Evolutionary conservation across 176 grass and related monocot genomes (phyloP).

Genomic region (Panicum miliaceum): DNA sequence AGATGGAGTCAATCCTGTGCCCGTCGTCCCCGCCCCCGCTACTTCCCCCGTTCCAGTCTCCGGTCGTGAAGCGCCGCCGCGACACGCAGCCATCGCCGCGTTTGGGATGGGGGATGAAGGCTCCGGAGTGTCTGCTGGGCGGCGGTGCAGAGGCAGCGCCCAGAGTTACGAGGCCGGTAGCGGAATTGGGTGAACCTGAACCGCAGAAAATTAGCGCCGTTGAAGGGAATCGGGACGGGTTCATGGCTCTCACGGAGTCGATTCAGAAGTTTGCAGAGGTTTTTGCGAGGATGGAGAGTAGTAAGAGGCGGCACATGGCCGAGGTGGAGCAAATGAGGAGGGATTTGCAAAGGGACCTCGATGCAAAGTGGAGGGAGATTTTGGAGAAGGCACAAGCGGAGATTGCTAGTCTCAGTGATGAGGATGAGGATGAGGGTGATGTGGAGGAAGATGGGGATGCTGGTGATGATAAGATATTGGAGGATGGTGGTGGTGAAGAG

Average conservation of each 20-base stretch:
- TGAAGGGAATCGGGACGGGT: conserved; percentile 16
- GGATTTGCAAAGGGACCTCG: conserved; percentile 80
- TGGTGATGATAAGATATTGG: conserved; percentile 31
- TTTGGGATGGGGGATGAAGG: conserved; percentile 52
- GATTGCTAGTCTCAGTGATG: conserved; percentile 58
- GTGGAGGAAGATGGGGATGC: conserved; percentile 34
- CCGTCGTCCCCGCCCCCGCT: conserved; percentile 13
- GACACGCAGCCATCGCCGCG: conserved; percentile 51
- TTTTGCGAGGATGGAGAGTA: conserved; percentile 72
- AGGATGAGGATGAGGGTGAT: conserved; percentile 38
- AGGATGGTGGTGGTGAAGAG: conserved; percentile 35
- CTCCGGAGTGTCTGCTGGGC: conserved; percentile 50
- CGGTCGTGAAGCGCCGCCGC: conserved; percentile 38
- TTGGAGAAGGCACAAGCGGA: conserved; percentile 68
- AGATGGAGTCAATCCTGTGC: conserved; percentile 61
- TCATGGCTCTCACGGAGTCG: conserved; percentile 54
- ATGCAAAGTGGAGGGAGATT: conserved; percentile 72
- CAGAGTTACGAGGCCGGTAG: conserved; percentile 35
- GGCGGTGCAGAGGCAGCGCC: conserved; percentile 27
- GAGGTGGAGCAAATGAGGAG: conserved; percentile 77
- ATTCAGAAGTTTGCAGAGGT: conserved; percentile 71
- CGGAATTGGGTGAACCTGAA: conserved; percentile 32
- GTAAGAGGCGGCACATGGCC: conserved; percentile 63
- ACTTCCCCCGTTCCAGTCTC: conserved; percentile 9
- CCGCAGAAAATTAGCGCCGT: not conserved